Percentiles rank a stretch among this genome's conserved stretches.
Evolutionary conservation across 805 yeast species (phyloP).

Genomic region (Wickerhamiella alocasiicola): DNA sequence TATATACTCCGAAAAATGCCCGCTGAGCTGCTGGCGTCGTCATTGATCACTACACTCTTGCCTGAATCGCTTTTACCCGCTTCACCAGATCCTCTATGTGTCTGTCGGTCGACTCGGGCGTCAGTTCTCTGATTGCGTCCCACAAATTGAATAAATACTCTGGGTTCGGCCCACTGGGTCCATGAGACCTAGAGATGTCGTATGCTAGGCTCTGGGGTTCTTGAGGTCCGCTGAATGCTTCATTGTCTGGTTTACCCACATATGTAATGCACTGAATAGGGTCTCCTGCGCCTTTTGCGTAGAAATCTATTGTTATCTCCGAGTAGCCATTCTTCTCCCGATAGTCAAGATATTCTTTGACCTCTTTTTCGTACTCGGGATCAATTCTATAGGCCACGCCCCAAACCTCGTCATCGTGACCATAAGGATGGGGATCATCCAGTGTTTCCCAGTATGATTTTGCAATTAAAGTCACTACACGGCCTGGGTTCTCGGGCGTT

Average conservation of each 20-base stretch:
- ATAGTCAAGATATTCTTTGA: conserved; percentile 56
- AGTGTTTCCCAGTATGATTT: conserved; percentile 40
- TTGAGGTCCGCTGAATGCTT: conserved; percentile 80
- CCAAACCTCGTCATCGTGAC: conserved; percentile 36
- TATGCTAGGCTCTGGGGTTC: conserved; percentile 43
- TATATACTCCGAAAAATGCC: no score
- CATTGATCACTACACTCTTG: no score
- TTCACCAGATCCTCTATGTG: conserved; percentile 32
- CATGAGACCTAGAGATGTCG: conserved; percentile 43
- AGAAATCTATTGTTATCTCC: conserved; percentile 52
- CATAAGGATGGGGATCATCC: conserved; percentile 30
- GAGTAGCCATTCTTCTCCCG: conserved; percentile 88
- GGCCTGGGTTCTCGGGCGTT: conserved; percentile 71
- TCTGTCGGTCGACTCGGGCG: conserved; percentile 30
- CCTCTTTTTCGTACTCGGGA: conserved; percentile 46
- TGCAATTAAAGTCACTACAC: conserved; percentile 74
- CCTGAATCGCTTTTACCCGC: conserved; percentile 21
- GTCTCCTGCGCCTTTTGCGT: conserved; percentile 28
- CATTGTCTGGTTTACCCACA: conserved; percentile 72
- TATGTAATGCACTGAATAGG: conserved; percentile 52
- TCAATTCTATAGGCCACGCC: conserved; percentile 79
- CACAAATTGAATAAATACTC: conserved; percentile 54
- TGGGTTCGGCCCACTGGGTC: conserved; percentile 72
- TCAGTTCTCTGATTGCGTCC: conserved; percentile 35
- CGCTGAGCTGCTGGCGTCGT: no score